Evolutionary conservation across 2,329 filamentous ascomycete species (phyloP), one percentile per base, ranked within the genome.

Genomic region (Curvularia sp.): DNA sequence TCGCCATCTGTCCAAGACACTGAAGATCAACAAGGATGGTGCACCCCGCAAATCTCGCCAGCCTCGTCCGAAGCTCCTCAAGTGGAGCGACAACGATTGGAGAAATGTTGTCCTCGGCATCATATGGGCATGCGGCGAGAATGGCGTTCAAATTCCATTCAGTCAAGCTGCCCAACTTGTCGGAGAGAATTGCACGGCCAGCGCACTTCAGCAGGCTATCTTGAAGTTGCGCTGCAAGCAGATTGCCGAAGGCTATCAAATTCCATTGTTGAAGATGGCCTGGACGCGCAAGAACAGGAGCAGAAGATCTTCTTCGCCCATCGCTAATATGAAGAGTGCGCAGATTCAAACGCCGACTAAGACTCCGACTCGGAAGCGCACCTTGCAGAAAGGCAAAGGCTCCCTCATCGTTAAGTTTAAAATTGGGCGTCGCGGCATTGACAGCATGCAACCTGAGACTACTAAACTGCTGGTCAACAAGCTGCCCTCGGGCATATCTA

Each of bases 201-300:
- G 68, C 28, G 73, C 72, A 13, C 50, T 77, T 19, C 72, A 77
- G 49, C 74, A 77, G 55, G 73, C 73, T 25, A 55, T 75, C 30
- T 62, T 75, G 43, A 76, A 77, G 62, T 54, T 74, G 9, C 65
- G 68, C 10, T 25, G 42, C 21, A 70, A 69, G 48, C 61, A 67
- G 25, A 55, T 66, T 38, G 62, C 55, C 13, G 66, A 66, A 23
- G 70, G 72, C 25, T 43, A 63, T 45, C 51, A 60, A 4, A 68
- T 72, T 48, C 67, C 67, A 8, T 32, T 46, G 32, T 59, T 71
- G 58, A 65, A 48, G 38, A 71, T 71, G 68, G 57, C 61, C 32
- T 71, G 67, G 68, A 64, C 63, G 8, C 67, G 67, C 45, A 68
- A 66, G 47, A 61, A 51, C 30, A 60, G 55, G 15, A 19, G 46